phyloP scores from a whole-genome alignment of 2,329 filamentous ascomycete genomes.

The Cladophialophora carrionii region DNA sequence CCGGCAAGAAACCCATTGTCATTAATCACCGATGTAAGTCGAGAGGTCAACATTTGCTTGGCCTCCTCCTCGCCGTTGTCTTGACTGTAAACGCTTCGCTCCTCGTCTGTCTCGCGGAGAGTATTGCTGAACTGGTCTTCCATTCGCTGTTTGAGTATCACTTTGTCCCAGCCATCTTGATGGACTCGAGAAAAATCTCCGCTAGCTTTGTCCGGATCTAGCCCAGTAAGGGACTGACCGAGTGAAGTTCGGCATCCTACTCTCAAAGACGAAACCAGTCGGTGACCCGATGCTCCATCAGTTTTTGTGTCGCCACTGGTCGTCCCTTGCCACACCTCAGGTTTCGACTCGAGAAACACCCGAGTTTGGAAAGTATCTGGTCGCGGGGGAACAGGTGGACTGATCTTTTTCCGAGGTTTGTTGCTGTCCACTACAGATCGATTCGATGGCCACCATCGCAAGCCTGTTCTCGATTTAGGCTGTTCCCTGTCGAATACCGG shows the following conservation, averaged over 20 bases:
- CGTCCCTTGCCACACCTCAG: not conserved
- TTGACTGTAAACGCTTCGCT: constrained; percentile 24
- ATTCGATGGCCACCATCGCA: constrained; percentile 5
- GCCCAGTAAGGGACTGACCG: constrained; percentile 9
- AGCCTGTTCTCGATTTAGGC: not conserved
- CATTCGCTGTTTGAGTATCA: constrained; percentile 29
- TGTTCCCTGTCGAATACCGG: not conserved
- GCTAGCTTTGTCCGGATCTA: constrained; percentile 24
- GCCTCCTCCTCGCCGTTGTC: constrained; percentile 18
- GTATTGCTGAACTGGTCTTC: constrained; percentile 25
- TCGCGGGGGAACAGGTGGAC: constrained; percentile 19
- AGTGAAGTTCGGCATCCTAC: not conserved
- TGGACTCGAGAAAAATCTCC: constrained; percentile 22
- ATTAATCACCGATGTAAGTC: not conserved
- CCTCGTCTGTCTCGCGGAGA: constrained; percentile 7
- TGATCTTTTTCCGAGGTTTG: constrained; percentile 3
- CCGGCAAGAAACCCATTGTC: not conserved
- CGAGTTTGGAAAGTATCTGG: constrained; percentile 1
- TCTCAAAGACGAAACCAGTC: not conserved
- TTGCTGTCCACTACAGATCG: not conserved
- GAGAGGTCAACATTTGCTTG: not conserved
- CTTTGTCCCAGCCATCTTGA: constrained; percentile 25
- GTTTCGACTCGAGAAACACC: not conserved
- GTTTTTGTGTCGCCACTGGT: not conserved
- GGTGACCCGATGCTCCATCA: not conserved